Percentiles rank a stretch among this genome's conserved stretches.
These are phyloP conservation scores for Ogataea allantospora DNA, from an alignment of 805 yeast genomes.

Conservation along the genomic window DNA sequence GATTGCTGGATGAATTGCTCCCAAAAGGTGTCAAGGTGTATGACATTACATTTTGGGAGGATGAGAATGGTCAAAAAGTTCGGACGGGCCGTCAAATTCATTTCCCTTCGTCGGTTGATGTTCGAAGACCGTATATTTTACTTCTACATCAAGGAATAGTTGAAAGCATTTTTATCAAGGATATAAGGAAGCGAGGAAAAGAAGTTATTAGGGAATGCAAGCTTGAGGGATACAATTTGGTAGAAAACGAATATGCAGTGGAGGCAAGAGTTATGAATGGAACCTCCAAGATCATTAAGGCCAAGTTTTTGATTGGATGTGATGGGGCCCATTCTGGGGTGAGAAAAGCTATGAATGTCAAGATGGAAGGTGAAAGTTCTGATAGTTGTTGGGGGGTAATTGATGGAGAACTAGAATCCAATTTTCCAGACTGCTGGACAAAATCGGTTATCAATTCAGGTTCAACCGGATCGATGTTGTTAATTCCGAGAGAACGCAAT, in stretches of 20 bases:
- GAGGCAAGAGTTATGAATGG: slow-evolving; percentile 1
- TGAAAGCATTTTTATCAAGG: slow-evolving; percentile 35
- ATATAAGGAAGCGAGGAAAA: slow-evolving; percentile 40
- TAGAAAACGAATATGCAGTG: not conserved
- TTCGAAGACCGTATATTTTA: slow-evolving; percentile 15
- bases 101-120: slow-evolving; percentile 10
- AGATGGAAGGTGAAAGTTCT: slow-evolving; percentile 36
- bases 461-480: slow-evolving; percentile 32
- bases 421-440: slow-evolving; percentile 37
- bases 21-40: slow-evolving; percentile 27
- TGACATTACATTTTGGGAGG: slow-evolving; percentile 25
- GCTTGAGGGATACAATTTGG: slow-evolving; percentile 3
- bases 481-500: slow-evolving; percentile 36
- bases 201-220: slow-evolving; percentile 12
- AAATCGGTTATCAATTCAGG: slow-evolving; percentile 34
- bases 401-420: slow-evolving; percentile 34
- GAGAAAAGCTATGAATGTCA: slow-evolving; percentile 28
- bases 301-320: slow-evolving; percentile 34
- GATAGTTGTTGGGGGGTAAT: slow-evolving; percentile 38
- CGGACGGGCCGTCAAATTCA: slow-evolving; percentile 10
- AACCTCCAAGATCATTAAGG: slow-evolving; percentile 18
- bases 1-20: slow-evolving; percentile 7
- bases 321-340: slow-evolving; percentile 37
- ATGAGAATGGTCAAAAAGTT: slow-evolving; percentile 17
- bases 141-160: slow-evolving; percentile 19